phyloP scores from a whole-genome alignment of 768 basidiomycete species.

The Trametes elegans region DNA sequence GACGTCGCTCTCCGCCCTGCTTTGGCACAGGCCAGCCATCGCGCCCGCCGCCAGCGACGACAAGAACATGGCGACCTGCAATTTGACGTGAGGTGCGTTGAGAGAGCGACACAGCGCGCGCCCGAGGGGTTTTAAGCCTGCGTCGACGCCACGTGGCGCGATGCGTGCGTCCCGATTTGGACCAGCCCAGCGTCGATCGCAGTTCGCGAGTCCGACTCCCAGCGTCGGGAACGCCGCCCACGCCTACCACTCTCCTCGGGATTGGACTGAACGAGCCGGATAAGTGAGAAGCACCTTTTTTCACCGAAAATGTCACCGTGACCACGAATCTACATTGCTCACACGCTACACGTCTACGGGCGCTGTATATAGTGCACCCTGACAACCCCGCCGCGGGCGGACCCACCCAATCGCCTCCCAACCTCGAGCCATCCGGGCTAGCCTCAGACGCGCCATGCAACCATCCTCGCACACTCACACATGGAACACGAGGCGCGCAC shows the following conservation, averaged over 20 bases:
- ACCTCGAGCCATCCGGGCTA: too few species aligned
- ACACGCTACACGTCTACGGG: neutral
- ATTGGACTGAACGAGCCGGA: neutral
- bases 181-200: neutral
- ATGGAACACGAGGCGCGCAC: too few species aligned
- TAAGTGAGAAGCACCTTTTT: too few species aligned
- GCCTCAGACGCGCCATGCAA: too few species aligned
- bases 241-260: neutral
- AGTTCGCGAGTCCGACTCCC: neutral
- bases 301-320: too few species aligned
- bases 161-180: neutral
- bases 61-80: conserved; percentile 15
- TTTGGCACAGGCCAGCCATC: conserved; percentile 24
- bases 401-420: too few species aligned
- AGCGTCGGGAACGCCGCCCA: neutral
- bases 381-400: neutral
- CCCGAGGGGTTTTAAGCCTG: neutral
- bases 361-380: neutral
- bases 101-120: neutral
- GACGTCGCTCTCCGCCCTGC: conserved; percentile 22
- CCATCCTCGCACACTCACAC: too few species aligned
- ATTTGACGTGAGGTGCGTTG: conserved; percentile 27
- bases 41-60: neutral
- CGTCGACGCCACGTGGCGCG: neutral
- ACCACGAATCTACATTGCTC: neutral